Evolutionary conservation across 805 yeast species (phyloP).

Genomic region (Zygosaccharomyces pseudorouxii): DNA sequence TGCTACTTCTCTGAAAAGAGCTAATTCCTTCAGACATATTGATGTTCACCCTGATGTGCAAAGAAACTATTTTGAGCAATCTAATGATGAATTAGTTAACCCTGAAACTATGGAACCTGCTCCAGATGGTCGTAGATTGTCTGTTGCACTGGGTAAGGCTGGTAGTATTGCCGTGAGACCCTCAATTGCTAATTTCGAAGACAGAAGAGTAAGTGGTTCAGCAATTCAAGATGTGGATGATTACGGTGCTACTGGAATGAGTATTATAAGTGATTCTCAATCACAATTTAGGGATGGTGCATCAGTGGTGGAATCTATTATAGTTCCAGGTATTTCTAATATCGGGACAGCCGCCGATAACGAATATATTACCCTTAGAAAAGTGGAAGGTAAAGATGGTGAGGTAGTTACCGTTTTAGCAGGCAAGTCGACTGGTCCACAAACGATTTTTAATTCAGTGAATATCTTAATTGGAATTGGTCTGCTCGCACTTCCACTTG

Average conservation of each 20-base stretch:
- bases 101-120: conserved; percentile 67
- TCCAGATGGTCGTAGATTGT: conserved; percentile 56
- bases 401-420: conserved; percentile 64
- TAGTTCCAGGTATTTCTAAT: conserved; percentile 41
- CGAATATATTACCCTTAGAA: conserved; percentile 51
- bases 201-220: conserved; percentile 19
- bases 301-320: conserved; percentile 43
- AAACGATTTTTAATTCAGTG: conserved; percentile 72
- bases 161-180: conserved; percentile 26
- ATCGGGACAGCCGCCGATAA: conserved; percentile 39
- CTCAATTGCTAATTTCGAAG: conserved; percentile 23
- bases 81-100: conserved; percentile 60
- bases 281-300: conserved; percentile 37
- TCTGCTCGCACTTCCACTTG: conserved; percentile 66
- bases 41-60: conserved; percentile 40
- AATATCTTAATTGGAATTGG: conserved; percentile 77
- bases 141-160: conserved; percentile 43
- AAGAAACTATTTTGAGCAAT: conserved; percentile 59
- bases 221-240: conserved; percentile 40
- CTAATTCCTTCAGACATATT: conserved; percentile 64
- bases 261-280: conserved; percentile 26
- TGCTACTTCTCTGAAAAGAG: conserved; percentile 74
- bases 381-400: conserved; percentile 68
- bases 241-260: conserved; percentile 37
- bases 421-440: conserved; percentile 78